A percentile compares a stretch with the other conserved stretches of the same genome.
Evolutionary conservation across 2,329 filamentous ascomycete species (phyloP).

Genomic region (Xylariaceae sp.): DNA sequence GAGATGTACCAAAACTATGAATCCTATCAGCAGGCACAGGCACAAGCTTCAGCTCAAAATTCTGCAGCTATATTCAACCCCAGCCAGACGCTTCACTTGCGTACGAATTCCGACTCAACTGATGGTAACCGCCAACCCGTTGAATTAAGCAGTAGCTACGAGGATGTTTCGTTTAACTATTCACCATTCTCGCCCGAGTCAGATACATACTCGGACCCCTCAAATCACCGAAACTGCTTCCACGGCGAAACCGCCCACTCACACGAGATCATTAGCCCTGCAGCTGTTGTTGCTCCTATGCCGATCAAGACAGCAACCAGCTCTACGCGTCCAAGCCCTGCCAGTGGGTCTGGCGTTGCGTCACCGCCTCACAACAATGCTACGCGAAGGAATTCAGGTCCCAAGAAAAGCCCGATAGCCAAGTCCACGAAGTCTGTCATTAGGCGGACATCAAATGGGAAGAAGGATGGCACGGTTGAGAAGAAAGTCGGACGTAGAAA

Average conservation of each 20-base stretch:
- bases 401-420: slow-evolving; percentile 77
- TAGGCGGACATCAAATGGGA: slow-evolving; percentile 77
- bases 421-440: slow-evolving; percentile 87
- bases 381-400: slow-evolving; percentile 71
- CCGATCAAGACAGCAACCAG: slow-evolving; percentile 70
- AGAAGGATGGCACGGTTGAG: slow-evolving; percentile 79
- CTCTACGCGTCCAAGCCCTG: slow-evolving; percentile 65
- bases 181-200: slow-evolving; percentile 85
- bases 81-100: slow-evolving; percentile 85
- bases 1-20: slow-evolving; percentile 78
- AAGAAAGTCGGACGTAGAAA: slow-evolving; percentile 93
- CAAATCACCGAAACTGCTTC: slow-evolving; percentile 67
- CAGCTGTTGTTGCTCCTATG: slow-evolving; percentile 71
- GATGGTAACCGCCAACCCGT: slow-evolving; percentile 68
- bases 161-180: slow-evolving; percentile 77
- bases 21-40: slow-evolving; percentile 61
- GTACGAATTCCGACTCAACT: slow-evolving; percentile 86
- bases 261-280: slow-evolving; percentile 69
- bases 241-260: slow-evolving; percentile 61
- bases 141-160: slow-evolving; percentile 76
- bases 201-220: slow-evolving; percentile 72
- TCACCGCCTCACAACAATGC: slow-evolving; percentile 67
- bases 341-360: slow-evolving; percentile 65
- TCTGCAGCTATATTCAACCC: slow-evolving; percentile 85
- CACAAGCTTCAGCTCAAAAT: slow-evolving; percentile 57